Conservation (phyloP, 352 stramenopile species). For the Pseudoperonospora humuli region DNA sequence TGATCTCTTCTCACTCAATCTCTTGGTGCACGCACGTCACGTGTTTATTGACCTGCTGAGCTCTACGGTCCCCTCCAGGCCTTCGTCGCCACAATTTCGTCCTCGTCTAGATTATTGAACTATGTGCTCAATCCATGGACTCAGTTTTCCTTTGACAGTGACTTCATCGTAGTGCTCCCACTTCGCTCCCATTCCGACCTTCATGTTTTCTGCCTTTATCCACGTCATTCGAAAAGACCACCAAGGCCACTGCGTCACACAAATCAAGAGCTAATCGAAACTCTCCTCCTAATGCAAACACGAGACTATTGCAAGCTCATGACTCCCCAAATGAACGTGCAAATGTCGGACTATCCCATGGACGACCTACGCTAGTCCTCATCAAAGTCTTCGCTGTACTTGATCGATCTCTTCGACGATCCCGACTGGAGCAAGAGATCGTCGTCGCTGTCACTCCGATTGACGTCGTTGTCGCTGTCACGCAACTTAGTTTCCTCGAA, state of each 20-base stretch:
- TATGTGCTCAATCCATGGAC: conserved; percentile 72
- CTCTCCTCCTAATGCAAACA: conserved; percentile 20
- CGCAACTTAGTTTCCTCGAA: too few species aligned
- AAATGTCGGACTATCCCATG: too few species aligned
- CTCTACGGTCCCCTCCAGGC: conserved; percentile 73
- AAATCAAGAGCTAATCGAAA: conserved; percentile 11
- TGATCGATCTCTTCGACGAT: too few species aligned
- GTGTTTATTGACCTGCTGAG: conserved; percentile 65
- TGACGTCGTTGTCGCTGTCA: too few species aligned
- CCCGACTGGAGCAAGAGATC: too few species aligned
- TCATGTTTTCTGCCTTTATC: conserved; percentile 60
- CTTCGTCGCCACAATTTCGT: conserved; percentile 63
- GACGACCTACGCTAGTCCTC: too few species aligned
- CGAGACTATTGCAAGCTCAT: conserved; percentile 50
- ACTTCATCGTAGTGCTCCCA: conserved; percentile 54
- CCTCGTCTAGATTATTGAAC: conserved; percentile 60
- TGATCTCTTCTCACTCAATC: too few species aligned
- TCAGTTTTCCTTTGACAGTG: conserved; percentile 53
- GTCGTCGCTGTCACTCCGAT: too few species aligned
- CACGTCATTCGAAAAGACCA: conserved; percentile 55
- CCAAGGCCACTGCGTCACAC: conserved; percentile 36
- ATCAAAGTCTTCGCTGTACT: too few species aligned
- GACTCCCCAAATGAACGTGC: too few species aligned
- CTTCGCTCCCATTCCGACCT: conserved; percentile 40
- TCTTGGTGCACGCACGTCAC: too few species aligned